Conservation (phyloP, 345 rosid genomes). For the Luvunga scandens region DNA sequence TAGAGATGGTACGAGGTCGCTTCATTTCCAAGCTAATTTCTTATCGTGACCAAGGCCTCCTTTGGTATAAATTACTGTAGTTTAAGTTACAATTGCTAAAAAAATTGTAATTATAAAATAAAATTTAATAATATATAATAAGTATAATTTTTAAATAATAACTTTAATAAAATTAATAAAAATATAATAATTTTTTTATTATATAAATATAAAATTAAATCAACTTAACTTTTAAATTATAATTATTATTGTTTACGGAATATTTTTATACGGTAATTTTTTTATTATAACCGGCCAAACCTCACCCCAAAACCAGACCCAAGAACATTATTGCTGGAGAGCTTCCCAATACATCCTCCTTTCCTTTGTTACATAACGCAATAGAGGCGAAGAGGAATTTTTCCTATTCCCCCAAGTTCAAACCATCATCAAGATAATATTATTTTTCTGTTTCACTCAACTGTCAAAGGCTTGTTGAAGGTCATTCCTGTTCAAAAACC, state of each 20-base stretch:
- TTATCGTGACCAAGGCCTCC: too few species aligned
- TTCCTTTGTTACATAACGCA: neutral
- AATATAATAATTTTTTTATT: fast-evolving
- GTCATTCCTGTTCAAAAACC: neutral
- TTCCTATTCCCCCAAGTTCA: neutral
- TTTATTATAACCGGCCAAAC: too few species aligned
- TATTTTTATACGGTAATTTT: fast-evolving
- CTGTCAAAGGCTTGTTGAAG: neutral
- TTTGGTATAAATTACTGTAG: too few species aligned
- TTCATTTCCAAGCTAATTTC: too few species aligned
- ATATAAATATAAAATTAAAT: too few species aligned
- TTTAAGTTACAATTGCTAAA: fast-evolving
- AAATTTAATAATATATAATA: too few species aligned
- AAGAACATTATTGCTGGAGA: neutral
- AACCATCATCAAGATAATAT: neutral
- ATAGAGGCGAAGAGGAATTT: neutral
- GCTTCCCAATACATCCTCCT: neutral
- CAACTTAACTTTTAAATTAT: too few species aligned
- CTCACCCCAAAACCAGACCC: too few species aligned
- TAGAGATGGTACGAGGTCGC: too few species aligned
- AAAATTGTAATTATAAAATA: too few species aligned
- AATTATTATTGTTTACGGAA: fast-evolving
- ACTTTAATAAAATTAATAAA: too few species aligned
- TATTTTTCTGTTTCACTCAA: neutral
- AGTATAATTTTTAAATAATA: too few species aligned